Base-by-base conservation (phyloP, 2,329 filamentous ascomycete genomes). In the Arthrobotrys conoides region DNA sequence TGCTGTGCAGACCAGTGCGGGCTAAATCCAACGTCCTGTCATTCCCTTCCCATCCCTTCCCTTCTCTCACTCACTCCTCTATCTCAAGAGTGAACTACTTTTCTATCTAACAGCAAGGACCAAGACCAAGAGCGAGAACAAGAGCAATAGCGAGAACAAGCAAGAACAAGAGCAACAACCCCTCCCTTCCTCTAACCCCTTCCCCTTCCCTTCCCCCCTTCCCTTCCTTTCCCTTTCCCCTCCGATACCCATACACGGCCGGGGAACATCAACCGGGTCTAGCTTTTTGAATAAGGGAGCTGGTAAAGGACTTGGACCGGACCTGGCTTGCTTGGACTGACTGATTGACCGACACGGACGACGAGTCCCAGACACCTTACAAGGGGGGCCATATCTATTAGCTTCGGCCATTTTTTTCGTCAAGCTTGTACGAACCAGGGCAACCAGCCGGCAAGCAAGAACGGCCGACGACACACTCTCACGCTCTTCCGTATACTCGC, bases 241-340 rank as follows among this genome's bases (percentile, higher is more conserved):
- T 61, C 51, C 36, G 49, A 30, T 27, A 51, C 48, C 59, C 41
- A 55, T 38, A 20, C 30, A 55, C 67, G 51, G 63, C 73, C 73
- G 73, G 73, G 73, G 73, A 71, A 77, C 67, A 46, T 61, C 73
- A 77, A 77, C 73, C 73, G 53, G 72, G 73, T 77, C 73, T 68
- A 57, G 38, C 38, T 57, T 48, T 30, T 44, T 67, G 44, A 61
- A 70, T 67, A 67, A 71, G 73, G 73, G 66, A 77, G 67, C 49
- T 67, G 67, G 63, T 33, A 61, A 63, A 44, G 73, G 44, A 18
- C 44, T 5, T 18, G 44, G 44, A 46, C 44, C 9, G 44, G 44
- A 20, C 41, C 16, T 9, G 41, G 16, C 41, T 44, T 46, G 44
- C 44, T 46, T 46, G 16, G 41, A 66, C 22, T 36, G 44, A 64